Base-by-base conservation (phyloP, 441 rosid species). In the Adansonia rubrostipa region DNA sequence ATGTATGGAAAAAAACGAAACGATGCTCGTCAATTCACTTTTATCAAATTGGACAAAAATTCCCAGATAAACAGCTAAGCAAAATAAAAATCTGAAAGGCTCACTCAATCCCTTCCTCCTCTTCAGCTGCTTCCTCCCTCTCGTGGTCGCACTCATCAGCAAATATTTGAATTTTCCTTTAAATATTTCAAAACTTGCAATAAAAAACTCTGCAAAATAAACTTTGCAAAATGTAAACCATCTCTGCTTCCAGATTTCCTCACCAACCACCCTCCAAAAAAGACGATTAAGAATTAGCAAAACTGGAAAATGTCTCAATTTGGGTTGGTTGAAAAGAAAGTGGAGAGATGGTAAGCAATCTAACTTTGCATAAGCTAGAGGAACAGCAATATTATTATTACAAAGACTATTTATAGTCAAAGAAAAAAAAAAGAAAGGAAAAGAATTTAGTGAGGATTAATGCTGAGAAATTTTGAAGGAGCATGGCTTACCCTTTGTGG, bases 331-430 rank as follows among this genome's bases (percentile, higher is more conserved):
- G 76, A 73, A n/a, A 56, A 56, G 15, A 74, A 78, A 73, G 80
- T 86, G 33, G 33, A 84, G 92, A 90, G 91, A 86, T 86, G 84
- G 86, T 53, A 77, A 87, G 90, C 92, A 85, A 83, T 85, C 83
- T 87, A 84, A 85, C 87, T 80, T 79, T 28, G 62, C 71, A 78
- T 75, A 3, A 75, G 2, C 0, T 17, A 33, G 47, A 72, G 10
- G 44, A 56, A 56, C 50, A 45, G 57, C 8, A 68, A 54, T 76
- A 64, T 85, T 67, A 76, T 78, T 28, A 28, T 28, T 82, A 76
- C 17, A 77, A 71, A 73, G 20, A 28, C 33, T 28, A 28, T 28
- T 28, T 28, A 28, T 28, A 28, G 33, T 28, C 33, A 1, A 28
- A 28, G 33, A 28, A 28, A 28, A 28, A 28, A 28, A 28, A 28